These are phyloP conservation scores for Rubia peregrina DNA, from an alignment of 305 asterid species.

Conservation along the genomic window DNA sequence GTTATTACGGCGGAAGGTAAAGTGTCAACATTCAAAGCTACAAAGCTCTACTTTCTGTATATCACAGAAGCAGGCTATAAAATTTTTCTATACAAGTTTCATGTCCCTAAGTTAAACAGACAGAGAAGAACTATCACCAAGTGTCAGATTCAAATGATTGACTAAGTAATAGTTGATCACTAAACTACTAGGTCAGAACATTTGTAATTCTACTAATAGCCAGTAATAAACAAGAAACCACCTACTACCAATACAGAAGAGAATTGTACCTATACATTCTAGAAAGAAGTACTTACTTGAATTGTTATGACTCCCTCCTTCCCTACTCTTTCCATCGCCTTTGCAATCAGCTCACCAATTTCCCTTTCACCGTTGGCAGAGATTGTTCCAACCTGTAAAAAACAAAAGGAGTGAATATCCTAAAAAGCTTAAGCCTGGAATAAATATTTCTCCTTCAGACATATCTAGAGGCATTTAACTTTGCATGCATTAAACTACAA, in stretches of 20 bases:
- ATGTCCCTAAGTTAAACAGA: neutral
- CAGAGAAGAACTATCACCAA: neutral
- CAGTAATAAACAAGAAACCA: neutral
- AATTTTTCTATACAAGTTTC: neutral
- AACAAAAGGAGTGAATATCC: neutral
- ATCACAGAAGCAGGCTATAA: no score
- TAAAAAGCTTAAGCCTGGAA: no score
- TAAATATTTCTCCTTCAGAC: neutral
- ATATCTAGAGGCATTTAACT: neutral
- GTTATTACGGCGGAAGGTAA: no score
- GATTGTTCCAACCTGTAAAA: slow-evolving; percentile 74
- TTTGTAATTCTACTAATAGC: neutral
- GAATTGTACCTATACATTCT: neutral
- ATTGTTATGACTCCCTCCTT: slow-evolving; percentile 96
- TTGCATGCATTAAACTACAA: neutral
- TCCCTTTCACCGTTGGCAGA: slow-evolving; percentile 93
- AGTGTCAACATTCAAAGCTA: no score
- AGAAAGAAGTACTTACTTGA: slow-evolving; percentile 45
- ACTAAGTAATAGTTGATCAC: neutral
- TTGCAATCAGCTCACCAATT: slow-evolving; percentile 91
- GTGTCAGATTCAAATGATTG: neutral
- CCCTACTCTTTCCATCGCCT: slow-evolving; percentile 98
- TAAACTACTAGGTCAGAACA: neutral
- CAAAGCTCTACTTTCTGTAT: neutral
- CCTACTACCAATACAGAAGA: neutral